Base-by-base conservation (phyloP, 371 early-diverging fungal species). In the Apophysomyces ossiformis region DNA sequence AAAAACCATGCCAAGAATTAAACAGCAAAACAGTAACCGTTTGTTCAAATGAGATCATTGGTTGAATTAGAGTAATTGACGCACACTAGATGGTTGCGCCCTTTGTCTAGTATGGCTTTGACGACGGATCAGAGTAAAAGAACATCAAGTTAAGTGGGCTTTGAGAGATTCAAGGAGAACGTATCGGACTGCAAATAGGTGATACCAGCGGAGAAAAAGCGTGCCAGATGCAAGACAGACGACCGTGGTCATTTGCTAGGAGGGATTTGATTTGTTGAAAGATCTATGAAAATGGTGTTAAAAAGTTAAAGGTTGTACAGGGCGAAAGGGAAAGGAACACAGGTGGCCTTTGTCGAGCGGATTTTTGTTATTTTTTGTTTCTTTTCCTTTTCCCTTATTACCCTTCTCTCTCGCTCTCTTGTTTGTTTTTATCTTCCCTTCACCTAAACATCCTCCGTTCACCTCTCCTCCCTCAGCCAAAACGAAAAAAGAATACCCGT, bases 181-280 rank as follows among this genome's bases (percentile, higher is more conserved):
- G 41, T 18, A 45, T 16, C 54, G 54, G 54, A 50, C 54, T 50
- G 21, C 11, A 21, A 50, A 50, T 21, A 50, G 54, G 54, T 50
- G 54, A 21, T 50, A 50, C 54, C 54, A 50, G 54, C 54, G 54
- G 54, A 32, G 54, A 50, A 50, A 50, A 50, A 50, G 54, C 54
- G 54, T 50, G 54, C 54, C 54, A 50, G 54, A 50, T 50, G 54
- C 54, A 32, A 50, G n/a, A 50, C 54, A 32, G 21, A 11, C 54
- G 54, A 50, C 54, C 54, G 54, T 50, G 54, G 54, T 50, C 58
- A 58, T 58, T 58, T 58, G 37, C 39, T 58, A n/a, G 6, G 32
- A 13, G 58, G 11, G n/a, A 58, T 39, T 13, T 58, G 58, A 58
- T 58, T 58, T 35, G 60, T 21, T 44, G 26, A 43, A 15, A 11